Percentiles rank a stretch among this genome's conserved stretches.
Evolutionary conservation across 441 rosid genomes (phyloP).

Genomic region (Gossypium gossypioides): DNA sequence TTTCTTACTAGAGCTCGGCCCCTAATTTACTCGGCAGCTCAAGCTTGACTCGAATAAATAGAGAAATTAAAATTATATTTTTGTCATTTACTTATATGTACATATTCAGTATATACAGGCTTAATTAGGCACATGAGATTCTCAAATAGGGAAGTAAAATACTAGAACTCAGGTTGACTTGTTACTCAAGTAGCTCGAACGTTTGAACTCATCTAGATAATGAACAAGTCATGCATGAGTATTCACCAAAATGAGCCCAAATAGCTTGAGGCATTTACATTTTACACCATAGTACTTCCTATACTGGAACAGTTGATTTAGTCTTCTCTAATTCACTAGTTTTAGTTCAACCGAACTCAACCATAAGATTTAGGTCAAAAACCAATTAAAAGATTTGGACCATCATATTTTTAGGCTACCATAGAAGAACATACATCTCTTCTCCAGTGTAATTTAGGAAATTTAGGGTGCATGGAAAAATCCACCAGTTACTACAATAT

Average conservation of each 20-base stretch:
- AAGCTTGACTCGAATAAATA: not conserved
- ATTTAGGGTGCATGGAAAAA: not conserved
- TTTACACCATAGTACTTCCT: not conserved
- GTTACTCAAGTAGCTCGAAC: not conserved
- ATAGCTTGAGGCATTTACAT: not conserved
- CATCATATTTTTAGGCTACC: not conserved
- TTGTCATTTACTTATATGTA: not conserved
- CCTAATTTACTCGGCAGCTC: not conserved
- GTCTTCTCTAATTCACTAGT: not conserved
- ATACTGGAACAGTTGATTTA: not conserved
- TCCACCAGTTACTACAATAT: not conserved
- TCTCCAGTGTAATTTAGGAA: not conserved
- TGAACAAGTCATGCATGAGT: not conserved
- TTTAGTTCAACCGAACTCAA: not conserved
- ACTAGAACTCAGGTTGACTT: not conserved
- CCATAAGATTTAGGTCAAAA: not conserved
- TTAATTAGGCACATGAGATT: not conserved
- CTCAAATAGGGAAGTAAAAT: not conserved
- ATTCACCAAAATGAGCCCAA: not conserved
- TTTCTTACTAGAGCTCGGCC: not conserved
- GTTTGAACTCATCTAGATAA: not conserved
- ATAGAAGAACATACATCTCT: not conserved
- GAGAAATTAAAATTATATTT: not conserved
- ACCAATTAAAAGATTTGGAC: not conserved
- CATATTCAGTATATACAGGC: not conserved